phyloP scores from a whole-genome alignment of 1,284 basidiomycete genomes.

The Rhizoctonia solani region DNA sequence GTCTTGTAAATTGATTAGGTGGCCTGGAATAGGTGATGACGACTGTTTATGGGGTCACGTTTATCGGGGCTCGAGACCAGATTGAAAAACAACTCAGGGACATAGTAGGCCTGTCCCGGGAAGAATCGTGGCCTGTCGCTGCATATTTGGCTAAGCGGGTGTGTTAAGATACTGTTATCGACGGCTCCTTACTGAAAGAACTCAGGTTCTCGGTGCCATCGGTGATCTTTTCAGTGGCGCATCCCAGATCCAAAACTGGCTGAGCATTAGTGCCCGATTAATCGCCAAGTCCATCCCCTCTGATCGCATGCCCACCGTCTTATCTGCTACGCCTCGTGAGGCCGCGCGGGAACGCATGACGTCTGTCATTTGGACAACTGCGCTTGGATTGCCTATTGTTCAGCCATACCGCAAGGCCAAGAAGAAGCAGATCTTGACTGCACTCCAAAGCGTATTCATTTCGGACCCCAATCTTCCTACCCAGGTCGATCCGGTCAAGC shows the following conservation, averaged over 20 bases:
- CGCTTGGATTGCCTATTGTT: conserved; percentile 91
- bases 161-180: conserved; percentile 37
- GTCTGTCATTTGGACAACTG: conserved; percentile 94
- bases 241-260: conserved; percentile 89
- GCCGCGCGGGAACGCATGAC: conserved; percentile 92
- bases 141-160: conserved; percentile 83
- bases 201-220: conserved; percentile 76
- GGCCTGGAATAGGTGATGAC: conserved; percentile 81
- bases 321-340: conserved; percentile 46
- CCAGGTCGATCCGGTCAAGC: conserved; percentile 81
- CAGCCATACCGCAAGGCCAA: conserved; percentile 92
- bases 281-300: conserved; percentile 87
- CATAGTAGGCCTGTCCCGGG: conserved; percentile 71
- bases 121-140: conserved; percentile 76
- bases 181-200: conserved; percentile 8
- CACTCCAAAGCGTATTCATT: conserved; percentile 91
- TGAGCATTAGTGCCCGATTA: conserved; percentile 79
- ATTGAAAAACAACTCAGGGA: conserved; percentile 89
- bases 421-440: conserved; percentile 77
- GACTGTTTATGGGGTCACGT: conserved; percentile 98
- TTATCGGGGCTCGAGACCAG: conserved; percentile 92
- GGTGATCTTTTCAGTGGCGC: conserved; percentile 93
- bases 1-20: not conserved
- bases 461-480: conserved; percentile 81
- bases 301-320: conserved; percentile 63